phyloP scores from a whole-genome alignment of 108 stramenopile species.

The Cyclotella kingstonii region DNA sequence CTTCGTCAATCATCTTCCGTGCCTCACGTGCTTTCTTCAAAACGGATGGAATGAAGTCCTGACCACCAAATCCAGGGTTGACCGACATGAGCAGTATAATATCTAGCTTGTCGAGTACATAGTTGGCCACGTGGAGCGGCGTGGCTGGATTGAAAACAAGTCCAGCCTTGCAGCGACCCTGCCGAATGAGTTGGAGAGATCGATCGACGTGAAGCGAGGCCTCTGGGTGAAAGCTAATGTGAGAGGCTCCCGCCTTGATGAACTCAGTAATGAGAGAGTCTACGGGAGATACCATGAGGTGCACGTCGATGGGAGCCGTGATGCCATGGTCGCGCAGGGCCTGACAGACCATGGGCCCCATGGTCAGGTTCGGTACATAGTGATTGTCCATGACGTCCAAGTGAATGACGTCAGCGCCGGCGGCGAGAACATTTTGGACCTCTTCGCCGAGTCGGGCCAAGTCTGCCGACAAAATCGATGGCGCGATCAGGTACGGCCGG shows the following conservation, averaged over 20 bases:
- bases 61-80: slow-evolving; percentile 98
- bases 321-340: slow-evolving; percentile 97
- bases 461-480: slow-evolving; percentile 98
- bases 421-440: slow-evolving; percentile 95
- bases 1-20: slow-evolving; percentile 94
- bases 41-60: slow-evolving; percentile 91
- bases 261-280: slow-evolving; percentile 93
- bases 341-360: slow-evolving; percentile 99
- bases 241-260: slow-evolving; percentile 95
- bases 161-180: slow-evolving; percentile 96
- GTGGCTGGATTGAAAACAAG: slow-evolving; percentile 98
- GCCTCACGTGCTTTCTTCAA: slow-evolving; percentile 94
- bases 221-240: slow-evolving; percentile 99
- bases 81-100: slow-evolving; percentile 98
- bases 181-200: slow-evolving; percentile 92
- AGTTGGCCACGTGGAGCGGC: slow-evolving; percentile 82
- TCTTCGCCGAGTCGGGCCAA: slow-evolving; percentile 96
- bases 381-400: slow-evolving; percentile 99
- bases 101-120: slow-evolving; percentile 97
- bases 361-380: slow-evolving; percentile 98
- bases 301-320: slow-evolving; percentile 98
- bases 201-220: slow-evolving; percentile 95
- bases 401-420: slow-evolving; percentile 98
- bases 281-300: slow-evolving; percentile 97
- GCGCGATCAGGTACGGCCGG: slow-evolving; percentile 97